Evolutionary conservation across 1,284 basidiomycete species (phyloP), one percentile per base, ranked within the genome.

Genomic region (Sporisorium reilianum): DNA sequence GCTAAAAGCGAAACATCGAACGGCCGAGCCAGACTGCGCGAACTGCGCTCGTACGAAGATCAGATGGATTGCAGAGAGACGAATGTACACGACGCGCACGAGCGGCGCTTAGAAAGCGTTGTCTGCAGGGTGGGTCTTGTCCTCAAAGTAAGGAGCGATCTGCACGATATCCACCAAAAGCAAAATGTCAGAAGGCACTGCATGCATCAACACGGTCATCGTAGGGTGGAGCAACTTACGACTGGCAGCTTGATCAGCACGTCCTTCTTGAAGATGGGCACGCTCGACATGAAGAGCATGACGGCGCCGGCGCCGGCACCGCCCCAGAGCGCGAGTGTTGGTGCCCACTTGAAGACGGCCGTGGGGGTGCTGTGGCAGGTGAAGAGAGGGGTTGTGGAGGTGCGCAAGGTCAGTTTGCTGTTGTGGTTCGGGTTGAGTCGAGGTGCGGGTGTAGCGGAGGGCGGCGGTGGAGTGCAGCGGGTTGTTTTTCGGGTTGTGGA

Each of bases 181-280:
- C 34, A 14, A 18, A 22, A 54, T n/a, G n/a, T n/a, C n/a, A n/a
- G n/a, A n/a, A n/a, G n/a, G n/a, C n/a, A n/a, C n/a, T n/a, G n/a
- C n/a, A n/a, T n/a, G n/a, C n/a, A n/a, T n/a, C n/a, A n/a, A n/a
- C n/a, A 23, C 28, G 8, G 28, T 26, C 14, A 42, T 28, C 16
- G 20, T 44, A 23, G n/a, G n/a, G 32, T 32, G 26, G 25, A 34
- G 23, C n/a, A n/a, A 67, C 70, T 58, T 57, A 81, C 74, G 52
- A 77, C 52, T 14, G 80, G 80, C 16, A 82, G 49, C 65, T 82
- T 80, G 63, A 72, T 56, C 46, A 82, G 67, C 28, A 82, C 71
- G 42, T 82, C 80, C 42, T 63, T 66, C 60, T 82, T 77, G 74
- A 81, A 81, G 54, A 80, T n/a, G 40, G 80, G 80, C 3, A 82